phyloP scores from a whole-genome alignment of 225 moss, liverwort and hornwort genomes.

The Lunularia cruciata region DNA sequence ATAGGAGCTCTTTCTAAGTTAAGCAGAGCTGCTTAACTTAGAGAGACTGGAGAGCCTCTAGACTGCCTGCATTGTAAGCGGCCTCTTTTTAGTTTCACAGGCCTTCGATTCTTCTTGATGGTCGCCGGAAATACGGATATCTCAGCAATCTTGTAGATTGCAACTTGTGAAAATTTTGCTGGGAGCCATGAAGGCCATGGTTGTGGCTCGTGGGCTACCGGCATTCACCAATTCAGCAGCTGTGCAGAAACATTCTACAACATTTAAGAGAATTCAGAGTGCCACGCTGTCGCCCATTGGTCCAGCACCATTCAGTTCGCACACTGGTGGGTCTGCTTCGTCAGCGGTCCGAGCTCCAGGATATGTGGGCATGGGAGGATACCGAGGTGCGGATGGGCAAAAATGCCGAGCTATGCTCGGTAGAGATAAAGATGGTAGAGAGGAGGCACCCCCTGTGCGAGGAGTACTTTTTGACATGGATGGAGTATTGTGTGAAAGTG shows the following conservation, averaged over 20 bases:
- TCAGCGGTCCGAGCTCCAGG: background rate
- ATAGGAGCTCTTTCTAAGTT: too few species aligned
- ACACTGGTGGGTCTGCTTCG: too few species aligned
- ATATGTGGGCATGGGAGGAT: background rate
- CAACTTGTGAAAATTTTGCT: too few species aligned
- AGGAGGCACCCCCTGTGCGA: slow-evolving; percentile 41
- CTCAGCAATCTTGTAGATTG: too few species aligned
- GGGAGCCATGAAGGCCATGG: slow-evolving; percentile 25
- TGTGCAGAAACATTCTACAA: background rate
- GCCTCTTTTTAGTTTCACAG: too few species aligned
- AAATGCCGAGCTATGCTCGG: slow-evolving; percentile 17
- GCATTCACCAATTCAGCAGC: slow-evolving; percentile 3
- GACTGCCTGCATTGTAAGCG: too few species aligned
- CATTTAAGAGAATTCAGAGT: background rate
- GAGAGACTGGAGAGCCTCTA: too few species aligned
- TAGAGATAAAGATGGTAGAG: background rate
- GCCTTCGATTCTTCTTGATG: too few species aligned
- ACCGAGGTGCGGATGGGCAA: background rate
- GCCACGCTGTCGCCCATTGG: background rate
- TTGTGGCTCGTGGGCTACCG: slow-evolving; percentile 12
- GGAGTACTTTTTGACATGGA: slow-evolving; percentile 99
- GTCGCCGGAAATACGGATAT: too few species aligned
- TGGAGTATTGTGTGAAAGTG: slow-evolving; percentile 89
- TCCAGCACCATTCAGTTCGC: background rate
- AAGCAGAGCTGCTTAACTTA: too few species aligned